Base-by-base conservation (phyloP, 352 stramenopile genomes). In the Pythium oligandrum region DNA sequence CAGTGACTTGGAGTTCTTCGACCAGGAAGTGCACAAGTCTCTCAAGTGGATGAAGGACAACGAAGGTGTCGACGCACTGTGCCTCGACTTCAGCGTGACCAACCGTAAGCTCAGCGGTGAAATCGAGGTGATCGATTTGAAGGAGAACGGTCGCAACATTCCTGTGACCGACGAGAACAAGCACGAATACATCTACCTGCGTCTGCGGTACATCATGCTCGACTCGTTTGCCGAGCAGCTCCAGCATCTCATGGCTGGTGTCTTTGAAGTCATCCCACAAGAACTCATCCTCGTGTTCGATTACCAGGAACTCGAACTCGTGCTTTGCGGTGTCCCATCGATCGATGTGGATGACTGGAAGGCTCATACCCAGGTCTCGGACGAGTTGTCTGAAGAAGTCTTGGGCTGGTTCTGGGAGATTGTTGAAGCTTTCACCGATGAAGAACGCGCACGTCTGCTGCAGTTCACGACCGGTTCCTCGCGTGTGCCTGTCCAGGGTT, bases 181-280 rank as follows among this genome's bases (percentile, higher is more conserved):
- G 63, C 85, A 95, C 31, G 91, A 99, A 71, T 99, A 98, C 75
- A 81, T 98, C 12, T 93, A 98, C 55, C 66, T 97, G 51, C 88
- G 83, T 40, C 72, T 99, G 38, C 97, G 96, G 53, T 98, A 99
- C 76, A 91, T 96, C 55, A 85, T 99, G 66, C 76, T 99, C 49
- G 95, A 96, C 59, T 86, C 90, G 43, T 96, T 98, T 46, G 75
- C 77, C 10, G 83, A 96, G 57, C 95, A 99, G 57, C 68, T 99
- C 33, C 91, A 95, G 59, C 94, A 90, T 53, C 50, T 95, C 34
- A 89, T 95, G 73, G 77, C 77, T 36, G 85, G 97, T 17, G 97
- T 99, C 58, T 97, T 98, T 93, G 83, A 99, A 88, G 86, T 99
- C 11, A 96, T 99, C n/a, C 84, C 84, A 4, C 80, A 92, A 48